Conservation (phyloP, 106 monocot species). For the Dendrobium catenatum region DNA sequence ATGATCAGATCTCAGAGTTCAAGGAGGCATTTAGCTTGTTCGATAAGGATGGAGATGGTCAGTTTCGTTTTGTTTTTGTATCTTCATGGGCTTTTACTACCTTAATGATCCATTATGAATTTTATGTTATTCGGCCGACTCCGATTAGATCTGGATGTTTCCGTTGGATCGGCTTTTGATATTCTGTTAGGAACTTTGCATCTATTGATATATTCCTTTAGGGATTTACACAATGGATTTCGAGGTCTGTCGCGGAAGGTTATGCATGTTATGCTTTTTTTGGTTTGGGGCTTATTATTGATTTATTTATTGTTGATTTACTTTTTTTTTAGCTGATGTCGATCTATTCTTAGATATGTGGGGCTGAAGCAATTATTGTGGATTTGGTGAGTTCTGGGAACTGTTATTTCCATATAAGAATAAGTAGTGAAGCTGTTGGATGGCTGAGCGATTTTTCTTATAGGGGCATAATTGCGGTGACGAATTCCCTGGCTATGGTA, state of each 20-base stretch:
- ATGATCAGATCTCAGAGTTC: slow-evolving; percentile 35
- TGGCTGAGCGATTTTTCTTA: too few species aligned
- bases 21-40: slow-evolving; percentile 37
- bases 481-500: too few species aligned
- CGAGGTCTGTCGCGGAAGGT: neutral
- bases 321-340: neutral
- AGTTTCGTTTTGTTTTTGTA: neutral
- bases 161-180: neutral
- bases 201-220: neutral
- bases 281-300: neutral
- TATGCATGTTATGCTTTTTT: neutral
- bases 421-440: too few species aligned
- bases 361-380: too few species aligned
- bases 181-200: neutral
- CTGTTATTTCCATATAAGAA: too few species aligned
- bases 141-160: neutral
- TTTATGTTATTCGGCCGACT: neutral
- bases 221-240: neutral
- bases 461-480: too few species aligned
- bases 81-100: neutral
- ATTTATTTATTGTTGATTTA: neutral
- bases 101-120: neutral
- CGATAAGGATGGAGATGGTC: slow-evolving; percentile 39
- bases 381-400: too few species aligned
- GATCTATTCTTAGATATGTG: neutral